Evolutionary conservation across 208 protist genomes (phyloP), one percentile per base, ranked within the genome.

Genomic region (Histomonas meleagridis): DNA sequence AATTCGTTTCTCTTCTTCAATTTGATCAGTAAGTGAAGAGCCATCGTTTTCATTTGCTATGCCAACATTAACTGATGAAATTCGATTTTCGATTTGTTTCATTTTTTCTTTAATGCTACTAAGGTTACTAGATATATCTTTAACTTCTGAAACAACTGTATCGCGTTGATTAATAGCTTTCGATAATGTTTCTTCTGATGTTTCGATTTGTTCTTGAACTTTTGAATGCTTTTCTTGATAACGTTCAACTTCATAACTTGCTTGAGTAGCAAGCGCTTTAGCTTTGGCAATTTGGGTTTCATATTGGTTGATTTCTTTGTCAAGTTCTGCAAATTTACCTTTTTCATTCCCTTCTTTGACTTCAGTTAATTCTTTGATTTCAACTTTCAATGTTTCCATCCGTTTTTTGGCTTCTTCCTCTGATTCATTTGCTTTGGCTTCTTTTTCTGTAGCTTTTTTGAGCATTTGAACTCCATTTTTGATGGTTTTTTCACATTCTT

Each of bases 351-450:
- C 51, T 65, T 62, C 60, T 32, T 62, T 62, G 12, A 35, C 21
- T 48, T 55, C n/a, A 40, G 43, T 93, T 5, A 94, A 91, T 28
- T 95, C 94, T 70, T 92, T 92, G 65, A 97, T 94, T 14, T 94
- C 49, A 86, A 94, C 79, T 3, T 96, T 55, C 1, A 62, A 62
- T 70, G 92, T 32, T 28, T 90, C 62, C 23, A 94, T 38, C 81
- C 92, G 14, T 62, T 62, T 86, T 62, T 92, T 60, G 92, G 14
- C 95, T 53, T 95, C 14, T 26, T 93, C 26, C 21, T 46, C 62
- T 16, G 60, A 3, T 28, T 94, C 62, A 70, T 94, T 65, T 57
- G 48, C 16, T 18, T 91, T 90, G 32, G 90, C 46, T 26, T 60
- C 46, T 90, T 92, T 90, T 48, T 55, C 16, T 60, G 48, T 48